These are phyloP conservation scores for Artemisia argyi DNA, from an alignment of 129 eudicot species.

Conservation along the genomic window DNA sequence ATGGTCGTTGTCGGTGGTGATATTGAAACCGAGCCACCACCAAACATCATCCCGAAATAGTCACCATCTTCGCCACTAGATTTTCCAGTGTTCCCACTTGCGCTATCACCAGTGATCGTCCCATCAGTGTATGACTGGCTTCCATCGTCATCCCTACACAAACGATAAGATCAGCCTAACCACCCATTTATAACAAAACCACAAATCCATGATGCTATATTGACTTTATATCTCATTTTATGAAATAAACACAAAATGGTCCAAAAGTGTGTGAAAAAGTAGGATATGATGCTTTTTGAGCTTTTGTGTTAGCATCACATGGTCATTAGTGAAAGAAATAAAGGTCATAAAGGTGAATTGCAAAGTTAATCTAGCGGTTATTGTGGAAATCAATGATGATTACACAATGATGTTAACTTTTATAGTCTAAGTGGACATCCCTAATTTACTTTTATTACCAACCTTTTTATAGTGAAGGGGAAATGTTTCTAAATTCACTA, in stretches of 20 bases:
- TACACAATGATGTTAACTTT: conserved; percentile 18
- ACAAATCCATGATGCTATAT: background rate
- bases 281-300: background rate
- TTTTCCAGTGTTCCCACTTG: conserved; percentile 35
- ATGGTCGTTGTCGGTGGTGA: conserved; percentile 32
- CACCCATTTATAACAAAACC: background rate
- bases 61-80: conserved; percentile 38
- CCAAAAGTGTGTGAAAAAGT: conserved; percentile 15
- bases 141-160: conserved; percentile 46
- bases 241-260: conserved; percentile 8
- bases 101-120: conserved; percentile 44
- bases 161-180: conserved; percentile 22
- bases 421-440: background rate
- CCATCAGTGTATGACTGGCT: conserved; percentile 46
- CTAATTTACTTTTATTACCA: conserved; percentile 1
- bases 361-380: conserved; percentile 30
- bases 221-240: conserved; percentile 22
- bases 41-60: conserved; percentile 61
- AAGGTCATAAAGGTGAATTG: conserved; percentile 3
- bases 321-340: conserved; percentile 11
- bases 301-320: conserved; percentile 20
- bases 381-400: conserved; percentile 37
- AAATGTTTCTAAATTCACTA: background rate
- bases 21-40: conserved; percentile 39
- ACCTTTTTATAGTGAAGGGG: conserved; percentile 3